phyloP scores from a whole-genome alignment of 208 protist species.

The Crithidia mellificae region DNA sequence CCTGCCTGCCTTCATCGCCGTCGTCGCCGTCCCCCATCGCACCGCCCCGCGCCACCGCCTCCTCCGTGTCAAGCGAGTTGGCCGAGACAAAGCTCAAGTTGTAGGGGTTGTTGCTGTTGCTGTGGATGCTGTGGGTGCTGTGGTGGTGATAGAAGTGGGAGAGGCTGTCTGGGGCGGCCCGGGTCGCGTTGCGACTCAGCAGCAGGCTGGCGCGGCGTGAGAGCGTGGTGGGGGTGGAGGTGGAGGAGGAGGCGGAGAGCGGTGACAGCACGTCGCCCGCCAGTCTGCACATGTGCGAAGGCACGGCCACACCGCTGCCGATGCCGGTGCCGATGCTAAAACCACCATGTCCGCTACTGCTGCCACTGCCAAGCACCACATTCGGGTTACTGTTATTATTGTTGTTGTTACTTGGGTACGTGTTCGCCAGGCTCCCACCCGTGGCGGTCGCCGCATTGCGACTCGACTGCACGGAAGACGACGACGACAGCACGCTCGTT shows the following conservation, averaged over 20 bases:
- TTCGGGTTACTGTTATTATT: too few relatives aligned
- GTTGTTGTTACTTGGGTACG: not conserved
- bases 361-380: not conserved
- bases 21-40: too few relatives aligned
- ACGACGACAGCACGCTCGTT: not conserved
- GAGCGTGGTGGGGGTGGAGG: slow-evolving; percentile 4
- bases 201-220: not conserved
- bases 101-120: too few relatives aligned
- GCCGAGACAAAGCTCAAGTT: slow-evolving; percentile 10
- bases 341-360: not conserved
- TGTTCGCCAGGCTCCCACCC: not conserved
- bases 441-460: not conserved
- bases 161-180: slow-evolving; percentile 1
- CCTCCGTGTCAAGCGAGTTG: slow-evolving; percentile 10
- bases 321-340: too few relatives aligned
- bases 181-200: not conserved
- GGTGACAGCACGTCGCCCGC: slow-evolving; percentile 12
- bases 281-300: not conserved
- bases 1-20: not conserved
- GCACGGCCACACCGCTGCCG: not conserved
- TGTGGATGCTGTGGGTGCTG: too few relatives aligned
- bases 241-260: slow-evolving; percentile 7
- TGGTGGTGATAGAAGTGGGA: too few relatives aligned
- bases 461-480: not conserved
- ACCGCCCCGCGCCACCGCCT: too few relatives aligned